Percentiles rank a stretch among this genome's conserved stretches.
Evolutionary conservation across 2,329 filamentous ascomycete species (phyloP).

Genomic region (Aspergillus fumigatus): DNA sequence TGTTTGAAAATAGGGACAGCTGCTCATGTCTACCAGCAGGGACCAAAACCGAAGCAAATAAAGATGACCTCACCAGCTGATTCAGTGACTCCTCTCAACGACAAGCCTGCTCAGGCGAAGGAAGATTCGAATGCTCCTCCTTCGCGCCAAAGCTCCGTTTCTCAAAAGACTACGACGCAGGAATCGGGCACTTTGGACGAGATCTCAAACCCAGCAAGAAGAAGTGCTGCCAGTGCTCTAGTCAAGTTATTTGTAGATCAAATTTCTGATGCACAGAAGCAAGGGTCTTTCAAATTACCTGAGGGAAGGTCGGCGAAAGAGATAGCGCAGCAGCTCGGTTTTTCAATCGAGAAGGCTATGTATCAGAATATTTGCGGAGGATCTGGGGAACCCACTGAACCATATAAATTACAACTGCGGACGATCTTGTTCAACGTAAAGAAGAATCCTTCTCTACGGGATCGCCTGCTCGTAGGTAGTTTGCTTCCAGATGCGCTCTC

Average conservation of each 20-base stretch:
- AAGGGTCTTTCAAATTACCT: constrained; percentile 58
- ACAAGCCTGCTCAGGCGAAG: constrained; percentile 29
- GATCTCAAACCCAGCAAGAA: constrained; percentile 60
- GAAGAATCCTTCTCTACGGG: constrained; percentile 73
- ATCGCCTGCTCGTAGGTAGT: constrained; percentile 67
- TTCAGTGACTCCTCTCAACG: constrained; percentile 17
- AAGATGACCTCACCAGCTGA: constrained; percentile 29
- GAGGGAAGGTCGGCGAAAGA: constrained; percentile 60
- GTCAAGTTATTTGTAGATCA: constrained; percentile 64
- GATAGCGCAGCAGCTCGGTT: constrained; percentile 64
- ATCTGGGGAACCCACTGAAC: constrained; percentile 49
- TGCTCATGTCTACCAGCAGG: constrained; percentile 31
- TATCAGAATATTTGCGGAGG: constrained; percentile 49
- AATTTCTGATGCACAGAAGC: constrained; percentile 63
- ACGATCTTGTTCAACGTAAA: constrained; percentile 83
- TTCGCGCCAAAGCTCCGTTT: constrained; percentile 26
- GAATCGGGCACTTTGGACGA: constrained; percentile 39
- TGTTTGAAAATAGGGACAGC: not conserved
- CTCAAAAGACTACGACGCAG: constrained; percentile 28
- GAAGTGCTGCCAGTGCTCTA: constrained; percentile 65
- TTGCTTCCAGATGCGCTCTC: constrained; percentile 72
- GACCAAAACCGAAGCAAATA: constrained; percentile 40
- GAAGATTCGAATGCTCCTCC: constrained; percentile 25
- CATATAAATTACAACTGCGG: constrained; percentile 63
- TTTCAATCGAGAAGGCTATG: constrained; percentile 73